A percentile compares a stretch with the other conserved stretches of the same genome.
Conservation (phyloP, 805 yeast genomes). For the Jamesozyma lodderae region DNA sequence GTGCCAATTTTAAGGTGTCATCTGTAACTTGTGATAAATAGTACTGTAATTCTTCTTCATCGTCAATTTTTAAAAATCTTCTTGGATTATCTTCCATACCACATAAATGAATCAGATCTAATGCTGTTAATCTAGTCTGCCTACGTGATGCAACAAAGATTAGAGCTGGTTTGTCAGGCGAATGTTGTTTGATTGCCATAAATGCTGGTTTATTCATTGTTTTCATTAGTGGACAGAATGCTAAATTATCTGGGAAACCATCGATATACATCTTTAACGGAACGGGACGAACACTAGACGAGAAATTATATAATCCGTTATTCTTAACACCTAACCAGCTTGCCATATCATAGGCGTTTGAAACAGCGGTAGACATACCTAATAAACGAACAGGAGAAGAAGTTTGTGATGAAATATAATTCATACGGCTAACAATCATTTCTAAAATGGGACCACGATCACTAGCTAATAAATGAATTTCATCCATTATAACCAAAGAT, state of each 20-base stretch:
- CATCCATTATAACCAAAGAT: slow-evolving; percentile 84
- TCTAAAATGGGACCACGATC: slow-evolving; percentile 97
- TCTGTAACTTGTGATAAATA: slow-evolving; percentile 79
- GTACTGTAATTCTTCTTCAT: slow-evolving; percentile 71
- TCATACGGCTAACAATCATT: slow-evolving; percentile 87
- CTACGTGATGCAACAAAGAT: slow-evolving; percentile 92
- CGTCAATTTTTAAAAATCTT: slow-evolving; percentile 62
- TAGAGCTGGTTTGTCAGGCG: slow-evolving; percentile 90
- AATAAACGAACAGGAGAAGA: slow-evolving; percentile 82
- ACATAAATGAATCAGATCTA: slow-evolving; percentile 63
- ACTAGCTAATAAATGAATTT: slow-evolving; percentile 91
- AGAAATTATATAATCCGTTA: slow-evolving; percentile 90
- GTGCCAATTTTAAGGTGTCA: slow-evolving; percentile 67
- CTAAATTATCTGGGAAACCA: slow-evolving; percentile 74
- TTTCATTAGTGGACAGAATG: slow-evolving; percentile 69
- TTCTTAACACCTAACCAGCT: slow-evolving; percentile 85
- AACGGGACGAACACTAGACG: slow-evolving; percentile 86
- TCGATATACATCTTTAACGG: slow-evolving; percentile 83
- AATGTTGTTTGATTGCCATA: slow-evolving; percentile 85
- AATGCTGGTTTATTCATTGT: slow-evolving; percentile 72
- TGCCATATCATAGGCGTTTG: slow-evolving; percentile 87
- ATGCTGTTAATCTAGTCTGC: slow-evolving; percentile 81
- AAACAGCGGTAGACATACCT: slow-evolving; percentile 90
- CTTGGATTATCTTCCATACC: slow-evolving; percentile 46
- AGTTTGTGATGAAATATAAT: slow-evolving; percentile 46